Base-by-base conservation (phyloP, 768 basidiomycete species). In the Trametes maxima region DNA sequence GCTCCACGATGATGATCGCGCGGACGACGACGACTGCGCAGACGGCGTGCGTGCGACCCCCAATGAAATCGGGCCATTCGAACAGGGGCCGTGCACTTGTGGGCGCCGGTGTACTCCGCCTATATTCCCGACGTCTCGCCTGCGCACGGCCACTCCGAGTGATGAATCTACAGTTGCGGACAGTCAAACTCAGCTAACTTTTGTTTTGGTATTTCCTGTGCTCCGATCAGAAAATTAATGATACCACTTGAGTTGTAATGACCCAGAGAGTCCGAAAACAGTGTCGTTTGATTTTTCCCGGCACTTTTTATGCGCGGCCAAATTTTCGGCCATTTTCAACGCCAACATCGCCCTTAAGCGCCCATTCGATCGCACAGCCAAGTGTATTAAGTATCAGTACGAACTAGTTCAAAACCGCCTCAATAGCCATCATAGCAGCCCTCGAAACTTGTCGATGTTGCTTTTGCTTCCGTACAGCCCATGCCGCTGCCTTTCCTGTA, bases 391-490 rank as follows among this genome's bases (percentile, higher is more conserved):
- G 14, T 43, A 12, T 22, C 3, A 10, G 17, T 22, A 45, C 10
- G 5, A 5, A 5, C 22, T n/a, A 49, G 25, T 17, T 33, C 13
- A 49, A 14, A 5, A 49, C 47, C 1, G 25, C 47, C 1, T 49
- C 47, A n/a, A 49, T 13, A 2, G 25, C 33, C 28, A 49, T n/a
- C 47, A 49, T 49, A 33, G 47, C 47, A 21, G 40, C 46, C 39
- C 37, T 35, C n/a, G n/a, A n/a, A n/a, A n/a, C n/a, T n/a, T n/a
- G n/a, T 17, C 71, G 58, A 56, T 80, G 79, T 10, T 67, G 65
- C 44, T 70, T 72, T 58, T 78, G 75, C 65, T 75, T 74, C 16
- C 58, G 50, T 2, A 78, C 76, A 14, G 76, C 76, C 75, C 77
- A 80, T 40, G 66, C 74, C 14, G 76, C 78, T 35, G 75, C 76